Evolutionary conservation across 371 early-diverging fungal species (phyloP), one percentile per base, ranked within the genome.

Genomic region (Mycotypha africana): DNA sequence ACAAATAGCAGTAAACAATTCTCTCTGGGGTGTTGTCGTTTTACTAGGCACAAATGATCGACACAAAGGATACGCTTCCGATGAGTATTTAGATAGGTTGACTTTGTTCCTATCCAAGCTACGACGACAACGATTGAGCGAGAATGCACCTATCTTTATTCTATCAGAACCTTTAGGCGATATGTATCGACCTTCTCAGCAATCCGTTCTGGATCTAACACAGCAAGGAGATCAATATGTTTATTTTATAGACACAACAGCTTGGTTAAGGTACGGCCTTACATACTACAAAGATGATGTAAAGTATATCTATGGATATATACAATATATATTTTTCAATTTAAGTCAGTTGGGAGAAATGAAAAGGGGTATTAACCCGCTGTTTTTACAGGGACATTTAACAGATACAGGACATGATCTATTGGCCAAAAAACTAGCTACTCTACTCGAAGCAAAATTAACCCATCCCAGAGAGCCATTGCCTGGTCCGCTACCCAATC

Each of bases 151-250:
- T 3, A 57, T 71, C n/a, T 54, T 71, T 42, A 40, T 71, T 12
- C 35, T 71, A 1, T 67, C 65, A 6, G 71, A 71, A 33, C 71
- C 71, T 4, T 38, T 67, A 1, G 71, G 71, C 4, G 65, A 65
- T 25, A 47, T 61, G 50, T 54, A 58, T 17, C 58, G 56, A 10
- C 51, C 61, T n/a, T 60, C 65, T n/a, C 71, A 71, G 25, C 51
- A 59, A 16, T 57, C 71, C 6, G 67, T 71, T 0, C 25, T 50
- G 12, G 55, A 53, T 8, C 45, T 58, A 42, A 45, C 24, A 2
- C 51, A 57, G 23, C 51, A 39, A 21, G 62, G 65, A 20, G 62
- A 65, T 15, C 60, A 61, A 35, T 38, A 64, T 32, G 24, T 67
- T 14, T 65, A 60, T 43, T 71, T 58, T 41, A 53, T 67, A 19